These are phyloP conservation scores for Diplodia corticola DNA, from an alignment of 2,329 filamentous ascomycete genomes.

Conservation along the genomic window DNA sequence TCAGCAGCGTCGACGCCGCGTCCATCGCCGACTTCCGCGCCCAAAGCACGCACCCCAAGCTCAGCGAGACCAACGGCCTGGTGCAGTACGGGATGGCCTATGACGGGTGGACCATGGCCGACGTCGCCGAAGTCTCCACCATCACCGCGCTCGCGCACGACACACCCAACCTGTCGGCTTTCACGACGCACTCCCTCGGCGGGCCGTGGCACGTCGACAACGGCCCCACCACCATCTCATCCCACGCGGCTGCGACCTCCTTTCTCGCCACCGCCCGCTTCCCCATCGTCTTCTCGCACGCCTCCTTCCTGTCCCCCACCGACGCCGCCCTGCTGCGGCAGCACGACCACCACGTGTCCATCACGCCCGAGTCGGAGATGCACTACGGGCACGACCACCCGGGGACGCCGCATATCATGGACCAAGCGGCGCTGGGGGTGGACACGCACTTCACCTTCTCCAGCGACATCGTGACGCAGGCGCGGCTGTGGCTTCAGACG, in stretches of 20 bases:
- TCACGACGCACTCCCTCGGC: slow-evolving; percentile 43
- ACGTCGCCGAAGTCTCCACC: slow-evolving; percentile 3
- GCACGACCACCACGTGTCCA: slow-evolving; percentile 56
- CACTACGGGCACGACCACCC: slow-evolving; percentile 58
- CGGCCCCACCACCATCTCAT: slow-evolving; percentile 43
- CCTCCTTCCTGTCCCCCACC: slow-evolving; percentile 44
- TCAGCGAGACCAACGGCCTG: not conserved
- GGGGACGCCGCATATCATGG: slow-evolving; percentile 45
- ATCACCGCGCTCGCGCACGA: not conserved
- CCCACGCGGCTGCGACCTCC: slow-evolving; percentile 28
- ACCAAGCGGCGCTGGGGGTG: slow-evolving; percentile 56
- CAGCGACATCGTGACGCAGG: slow-evolving; percentile 48
- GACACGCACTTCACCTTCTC: slow-evolving; percentile 58
- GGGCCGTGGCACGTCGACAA: slow-evolving; percentile 34
- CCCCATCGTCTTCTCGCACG: slow-evolving; percentile 57
- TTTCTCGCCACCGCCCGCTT: slow-evolving; percentile 48
- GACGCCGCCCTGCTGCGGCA: slow-evolving; percentile 48
- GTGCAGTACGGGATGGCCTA: slow-evolving; percentile 25
- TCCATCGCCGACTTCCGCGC: slow-evolving; percentile 15
- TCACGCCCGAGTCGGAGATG: slow-evolving; percentile 61
- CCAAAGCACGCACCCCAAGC: not conserved
- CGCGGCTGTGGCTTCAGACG: slow-evolving; percentile 56
- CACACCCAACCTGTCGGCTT: slow-evolving; percentile 31
- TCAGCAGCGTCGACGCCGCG: slow-evolving; percentile 31
- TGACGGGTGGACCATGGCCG: slow-evolving; percentile 21